Conservation (phyloP, 345 rosid genomes). For the Murraya paniculata region DNA sequence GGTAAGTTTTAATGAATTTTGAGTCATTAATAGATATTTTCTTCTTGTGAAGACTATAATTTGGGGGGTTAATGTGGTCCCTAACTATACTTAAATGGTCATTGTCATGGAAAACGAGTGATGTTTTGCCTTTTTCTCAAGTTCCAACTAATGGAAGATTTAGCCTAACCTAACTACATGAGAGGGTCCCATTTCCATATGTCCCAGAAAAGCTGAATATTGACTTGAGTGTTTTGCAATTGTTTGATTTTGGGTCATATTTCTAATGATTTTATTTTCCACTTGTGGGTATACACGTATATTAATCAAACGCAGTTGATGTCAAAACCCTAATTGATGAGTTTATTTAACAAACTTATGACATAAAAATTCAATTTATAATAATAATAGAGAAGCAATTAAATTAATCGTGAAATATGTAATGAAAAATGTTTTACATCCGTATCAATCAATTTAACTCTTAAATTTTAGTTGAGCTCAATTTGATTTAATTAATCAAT, state of each 20-base stretch:
- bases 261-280: not conserved
- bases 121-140: conserved; percentile 11
- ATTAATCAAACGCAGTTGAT: not conserved
- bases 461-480: no score
- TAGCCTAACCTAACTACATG: conserved; percentile 9
- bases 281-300: not conserved
- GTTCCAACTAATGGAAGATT: conserved; percentile 17
- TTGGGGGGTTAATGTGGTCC: conserved; percentile 21
- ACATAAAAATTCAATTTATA: no score
- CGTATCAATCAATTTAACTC: no score
- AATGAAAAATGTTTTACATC: no score
- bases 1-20: not conserved
- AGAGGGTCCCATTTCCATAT: not conserved
- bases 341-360: not conserved
- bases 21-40: not conserved
- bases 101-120: conserved; percentile 29
- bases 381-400: no score
- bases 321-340: not conserved
- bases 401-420: no score
- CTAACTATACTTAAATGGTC: conserved; percentile 12
- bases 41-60: not conserved
- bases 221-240: not conserved
- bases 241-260: not conserved
- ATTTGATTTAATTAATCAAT: no score
- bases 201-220: not conserved